Conservation (phyloP, 352 stramenopile species). For the Elongisporangium prolatum region DNA sequence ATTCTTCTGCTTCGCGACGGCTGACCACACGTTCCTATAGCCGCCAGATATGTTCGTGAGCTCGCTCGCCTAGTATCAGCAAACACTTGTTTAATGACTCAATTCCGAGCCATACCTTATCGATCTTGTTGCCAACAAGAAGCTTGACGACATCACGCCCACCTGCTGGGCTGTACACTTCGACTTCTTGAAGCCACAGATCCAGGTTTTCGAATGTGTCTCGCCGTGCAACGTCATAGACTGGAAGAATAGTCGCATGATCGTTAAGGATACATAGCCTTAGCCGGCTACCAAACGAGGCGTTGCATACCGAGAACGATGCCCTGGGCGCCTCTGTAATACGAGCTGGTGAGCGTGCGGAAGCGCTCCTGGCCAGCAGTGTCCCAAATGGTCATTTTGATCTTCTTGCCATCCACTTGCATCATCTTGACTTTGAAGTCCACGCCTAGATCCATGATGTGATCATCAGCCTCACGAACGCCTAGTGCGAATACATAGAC, state of each 20-base stretch:
- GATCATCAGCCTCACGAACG: neutral
- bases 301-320: constrained; percentile 89
- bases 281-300: too few relatives aligned
- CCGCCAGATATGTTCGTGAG: neutral
- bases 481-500: neutral
- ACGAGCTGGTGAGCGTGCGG: constrained; percentile 95
- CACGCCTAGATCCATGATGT: constrained; percentile 42
- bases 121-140: constrained; percentile 97
- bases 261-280: neutral
- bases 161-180: constrained; percentile 94
- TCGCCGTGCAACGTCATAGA: constrained; percentile 95
- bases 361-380: constrained; percentile 98
- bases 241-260: constrained; percentile 23
- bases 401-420: constrained; percentile 92
- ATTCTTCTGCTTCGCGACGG: constrained; percentile 93
- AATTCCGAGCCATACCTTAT: constrained; percentile 66
- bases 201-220: constrained; percentile 98
- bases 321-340: constrained; percentile 96
- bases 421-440: constrained; percentile 99
- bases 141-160: constrained; percentile 97
- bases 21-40: constrained; percentile 90
- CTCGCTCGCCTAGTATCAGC: neutral
- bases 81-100: too few relatives aligned
- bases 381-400: constrained; percentile 99
- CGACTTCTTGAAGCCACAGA: constrained; percentile 97